These are phyloP conservation scores for Syncephalastrum sp. DNA, from an alignment of 371 early-diverging fungal species.

Conservation along the genomic window DNA sequence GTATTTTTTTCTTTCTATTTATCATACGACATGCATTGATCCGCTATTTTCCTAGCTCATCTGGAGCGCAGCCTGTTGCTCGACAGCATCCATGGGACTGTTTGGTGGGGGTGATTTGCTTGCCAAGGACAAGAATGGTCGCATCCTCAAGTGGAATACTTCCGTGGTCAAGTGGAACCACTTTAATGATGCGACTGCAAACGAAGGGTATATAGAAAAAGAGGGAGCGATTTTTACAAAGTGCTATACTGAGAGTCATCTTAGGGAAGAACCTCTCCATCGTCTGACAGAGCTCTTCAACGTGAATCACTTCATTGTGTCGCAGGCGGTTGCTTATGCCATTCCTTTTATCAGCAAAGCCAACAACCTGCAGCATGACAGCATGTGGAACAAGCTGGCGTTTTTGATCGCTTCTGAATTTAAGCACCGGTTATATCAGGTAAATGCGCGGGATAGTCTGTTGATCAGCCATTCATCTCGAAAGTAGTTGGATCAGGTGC, in stretches of 20 bases:
- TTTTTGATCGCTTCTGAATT: constrained; percentile 60
- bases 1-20: constrained; percentile 1
- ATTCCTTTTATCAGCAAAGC: constrained; percentile 63
- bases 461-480: neutral
- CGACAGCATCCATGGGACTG: constrained; percentile 56
- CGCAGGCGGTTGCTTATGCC: constrained; percentile 66
- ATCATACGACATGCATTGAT: neutral
- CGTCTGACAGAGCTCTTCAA: constrained; percentile 73
- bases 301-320: constrained; percentile 77
- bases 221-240: neutral
- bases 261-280: constrained; percentile 61
- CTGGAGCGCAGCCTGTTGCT: constrained; percentile 72
- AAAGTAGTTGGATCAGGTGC: constrained; percentile 56
- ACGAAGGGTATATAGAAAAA: constrained; percentile 37
- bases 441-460: constrained; percentile 10
- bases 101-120: constrained; percentile 61
- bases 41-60: constrained; percentile 43
- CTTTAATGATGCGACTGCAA: constrained; percentile 48
- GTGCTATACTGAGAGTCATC: neutral
- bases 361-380: constrained; percentile 48
- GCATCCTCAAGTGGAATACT: constrained; percentile 64
- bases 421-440: constrained; percentile 62
- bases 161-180: constrained; percentile 55
- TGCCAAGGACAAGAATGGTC: constrained; percentile 68
- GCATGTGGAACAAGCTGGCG: constrained; percentile 38